A percentile compares a stretch with the other conserved stretches of the same genome.
These are phyloP conservation scores for Gymnopilus dilepis DNA, from an alignment of 768 basidiomycete genomes.

Conservation along the genomic window DNA sequence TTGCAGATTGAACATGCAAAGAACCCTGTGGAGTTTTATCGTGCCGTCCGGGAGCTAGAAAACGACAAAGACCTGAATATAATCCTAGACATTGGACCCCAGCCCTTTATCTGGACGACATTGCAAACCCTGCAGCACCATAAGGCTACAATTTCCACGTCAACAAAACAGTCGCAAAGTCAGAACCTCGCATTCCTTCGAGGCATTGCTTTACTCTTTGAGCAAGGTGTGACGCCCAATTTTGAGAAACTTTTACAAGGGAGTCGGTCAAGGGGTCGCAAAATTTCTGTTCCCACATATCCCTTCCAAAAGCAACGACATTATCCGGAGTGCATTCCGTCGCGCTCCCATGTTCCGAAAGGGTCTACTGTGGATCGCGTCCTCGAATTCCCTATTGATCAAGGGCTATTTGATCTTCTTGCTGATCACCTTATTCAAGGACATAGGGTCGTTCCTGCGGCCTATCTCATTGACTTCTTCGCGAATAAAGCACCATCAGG, in stretches of 20 bases:
- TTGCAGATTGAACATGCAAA: conserved; percentile 33
- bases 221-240: conserved; percentile 22
- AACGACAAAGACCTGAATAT: conserved; percentile 18
- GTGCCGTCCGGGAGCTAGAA: conserved; percentile 13
- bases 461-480: conserved; percentile 30
- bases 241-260: conserved; percentile 23
- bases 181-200: conserved; percentile 26
- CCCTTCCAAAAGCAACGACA: conserved; percentile 34
- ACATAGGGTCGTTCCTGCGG: conserved; percentile 31
- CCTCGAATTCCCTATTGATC: conserved; percentile 22
- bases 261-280: conserved; percentile 6
- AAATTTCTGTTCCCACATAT: conserved; percentile 33
- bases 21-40: conserved; percentile 33
- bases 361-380: neutral
- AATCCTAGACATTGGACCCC: conserved; percentile 35
- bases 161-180: conserved; percentile 19
- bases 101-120: conserved; percentile 30
- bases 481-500: conserved; percentile 11
- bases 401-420: conserved; percentile 22
- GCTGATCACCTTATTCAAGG: conserved; percentile 34
- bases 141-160: conserved; percentile 3
- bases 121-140: conserved; percentile 20
- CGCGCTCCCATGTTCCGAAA: conserved; percentile 8
- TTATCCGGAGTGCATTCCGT: conserved; percentile 29
- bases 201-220: conserved; percentile 26